Base-by-base conservation (phyloP, 805 yeast species). In the Peterozyma xylosa region DNA sequence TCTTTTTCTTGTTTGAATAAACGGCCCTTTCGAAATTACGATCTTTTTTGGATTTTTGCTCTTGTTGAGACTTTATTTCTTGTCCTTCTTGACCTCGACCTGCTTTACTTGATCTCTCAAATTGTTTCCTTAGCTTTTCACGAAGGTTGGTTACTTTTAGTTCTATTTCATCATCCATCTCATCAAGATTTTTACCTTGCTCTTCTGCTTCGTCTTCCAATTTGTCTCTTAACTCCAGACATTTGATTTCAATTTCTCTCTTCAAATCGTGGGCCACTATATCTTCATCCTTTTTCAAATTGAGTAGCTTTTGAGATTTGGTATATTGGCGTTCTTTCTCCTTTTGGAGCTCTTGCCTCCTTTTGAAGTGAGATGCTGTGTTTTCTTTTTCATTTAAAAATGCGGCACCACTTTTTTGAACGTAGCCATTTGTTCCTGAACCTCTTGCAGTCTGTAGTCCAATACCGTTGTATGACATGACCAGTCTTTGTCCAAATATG, bases 361-460 rank as follows among this genome's bases (percentile, higher is more conserved):
- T 56, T 34, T 62, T 52, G 50, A 56, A 72, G 21, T 63, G 68
- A 3, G 63, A 55, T 3, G 57, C 50, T 27, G 56, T 52, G 3
- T 50, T 32, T 14, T 56, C 50, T 0, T 70, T 56, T 21, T 21
- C 27, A 21, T 21, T 21, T 21, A 21, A 21, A 21, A 21, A 21
- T 21, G 27, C 27, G 27, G 27, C 27, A 1, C 58, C 54, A 49
- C 67, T 78, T 48, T 68, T 65, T 51, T 78, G 82, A 2, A 80
- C 70, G 50, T 69, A 68, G 0, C 86, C 86, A 18, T 82, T 78
- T 0, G 86, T 80, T 0, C 82, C 80, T 0, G 83, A 67, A 0
- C 86, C 86, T 50, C 81, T 63, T 0, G 82, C 75, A 0, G 76
- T 71, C 36, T 67, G 68, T 17, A 78, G 60, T 0, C 83, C 83